Percentiles rank a stretch among this genome's conserved stretches.
Evolutionary conservation across 208 protist genomes (phyloP).

Genomic region (Trypanosomatidae sp.): DNA sequence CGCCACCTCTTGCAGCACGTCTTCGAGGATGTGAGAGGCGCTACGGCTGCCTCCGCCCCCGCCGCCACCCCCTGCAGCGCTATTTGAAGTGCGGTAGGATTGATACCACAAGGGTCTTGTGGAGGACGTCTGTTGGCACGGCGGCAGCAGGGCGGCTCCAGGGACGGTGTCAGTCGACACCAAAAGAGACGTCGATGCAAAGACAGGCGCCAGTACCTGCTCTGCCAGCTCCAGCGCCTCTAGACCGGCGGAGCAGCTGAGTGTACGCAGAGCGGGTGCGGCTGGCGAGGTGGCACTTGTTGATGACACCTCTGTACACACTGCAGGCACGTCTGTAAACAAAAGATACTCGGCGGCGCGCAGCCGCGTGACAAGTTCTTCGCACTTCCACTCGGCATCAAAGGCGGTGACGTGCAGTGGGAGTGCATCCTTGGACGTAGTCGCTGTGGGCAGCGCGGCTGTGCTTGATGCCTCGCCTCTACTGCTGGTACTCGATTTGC

Average conservation of each 20-base stretch:
- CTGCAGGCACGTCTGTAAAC: neutral
- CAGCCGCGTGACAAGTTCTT: constrained; percentile 46
- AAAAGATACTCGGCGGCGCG: constrained; percentile 55
- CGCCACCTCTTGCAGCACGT: constrained; percentile 11
- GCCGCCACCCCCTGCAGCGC: neutral
- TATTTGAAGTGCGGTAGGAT: neutral
- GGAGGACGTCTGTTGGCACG: neutral
- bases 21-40: constrained; percentile 5
- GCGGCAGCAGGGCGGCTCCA: neutral
- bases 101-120: neutral
- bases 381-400: constrained; percentile 39
- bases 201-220: constrained; percentile 47
- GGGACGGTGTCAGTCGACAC: neutral
- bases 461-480: neutral
- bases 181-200: constrained; percentile 20
- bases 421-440: neutral
- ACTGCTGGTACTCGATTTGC: neutral
- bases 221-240: constrained; percentile 51
- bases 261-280: constrained; percentile 3
- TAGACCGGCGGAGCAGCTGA: constrained; percentile 24
- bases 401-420: constrained; percentile 23
- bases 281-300: neutral
- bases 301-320: neutral
- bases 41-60: neutral
- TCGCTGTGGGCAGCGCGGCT: neutral